Conservation (phyloP, 176 grass and related monocot genomes). For the Oryza brachyantha region DNA sequence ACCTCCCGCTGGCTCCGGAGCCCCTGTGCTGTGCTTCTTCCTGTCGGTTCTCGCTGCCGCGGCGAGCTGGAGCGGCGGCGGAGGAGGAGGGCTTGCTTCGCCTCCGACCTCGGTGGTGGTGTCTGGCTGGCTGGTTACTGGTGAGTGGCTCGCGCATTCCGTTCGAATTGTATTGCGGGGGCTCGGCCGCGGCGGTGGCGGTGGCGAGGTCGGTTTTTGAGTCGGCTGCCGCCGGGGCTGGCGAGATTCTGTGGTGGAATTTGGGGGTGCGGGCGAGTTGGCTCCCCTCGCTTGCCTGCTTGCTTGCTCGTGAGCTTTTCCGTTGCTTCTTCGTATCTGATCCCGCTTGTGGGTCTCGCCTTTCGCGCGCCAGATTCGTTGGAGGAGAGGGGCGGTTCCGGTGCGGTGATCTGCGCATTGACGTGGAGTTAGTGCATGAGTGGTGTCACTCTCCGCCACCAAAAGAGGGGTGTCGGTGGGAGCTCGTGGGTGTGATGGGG, state of each 20-base stretch:
- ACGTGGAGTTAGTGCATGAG: background rate
- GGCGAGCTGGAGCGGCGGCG: background rate
- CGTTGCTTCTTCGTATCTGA: background rate
- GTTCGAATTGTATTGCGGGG: background rate
- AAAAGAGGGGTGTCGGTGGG: constrained; percentile 31
- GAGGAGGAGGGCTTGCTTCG: background rate
- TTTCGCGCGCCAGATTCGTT: constrained; percentile 12
- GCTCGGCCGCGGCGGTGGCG: background rate
- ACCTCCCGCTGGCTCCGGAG: too few relatives aligned
- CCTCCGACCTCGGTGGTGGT: background rate
- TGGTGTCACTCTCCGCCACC: background rate
- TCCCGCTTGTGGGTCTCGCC: background rate
- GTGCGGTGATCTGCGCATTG: constrained; percentile 32
- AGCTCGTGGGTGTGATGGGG: background rate
- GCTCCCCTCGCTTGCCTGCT: background rate
- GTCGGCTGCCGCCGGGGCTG: background rate
- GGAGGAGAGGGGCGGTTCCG: background rate
- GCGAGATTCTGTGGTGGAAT: background rate
- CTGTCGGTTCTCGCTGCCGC: background rate
- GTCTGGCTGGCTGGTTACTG: background rate
- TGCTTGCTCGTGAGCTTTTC: background rate
- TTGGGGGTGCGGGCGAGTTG: too few relatives aligned
- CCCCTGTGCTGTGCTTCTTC: background rate
- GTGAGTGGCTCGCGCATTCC: constrained; percentile 14
- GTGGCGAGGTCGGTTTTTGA: background rate